Evolutionary conservation across 306 rosid genomes (phyloP), one percentile per base, ranked within the genome.

Genomic region (Ormosia emarginata): DNA sequence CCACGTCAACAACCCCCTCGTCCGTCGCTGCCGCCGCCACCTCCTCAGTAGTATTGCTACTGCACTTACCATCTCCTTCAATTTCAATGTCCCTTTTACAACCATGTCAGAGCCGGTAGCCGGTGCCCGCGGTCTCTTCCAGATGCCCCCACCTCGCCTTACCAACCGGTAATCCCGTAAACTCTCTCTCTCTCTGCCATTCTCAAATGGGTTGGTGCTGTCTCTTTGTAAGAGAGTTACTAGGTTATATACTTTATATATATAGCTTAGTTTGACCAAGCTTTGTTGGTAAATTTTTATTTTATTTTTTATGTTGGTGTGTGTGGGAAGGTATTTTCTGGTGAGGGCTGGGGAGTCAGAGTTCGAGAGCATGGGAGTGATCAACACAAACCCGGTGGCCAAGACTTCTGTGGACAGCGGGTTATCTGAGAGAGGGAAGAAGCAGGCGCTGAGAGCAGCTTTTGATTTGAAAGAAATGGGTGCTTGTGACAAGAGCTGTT

Each of bases 331-430:
- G 90, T 95, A 93, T 78, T 95, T 89, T 85, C 67, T 93, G 80
- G 95, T 95, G 83, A 90, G 99, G 84, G 94, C 99, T 0, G 97
- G 99, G 58, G 98, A 95, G 68, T 95, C 98, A 14, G 97, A 93
- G 72, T 93, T 83, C 10, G 98, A 95, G 80, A 93, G 92, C 82
- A 81, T 87, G 65, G 99, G 99, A 37, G 80, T 93, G 47, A 90
- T 95, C 8, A 93, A 95, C 79, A 95, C 98, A 0, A 95, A 95
- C 71, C 98, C 97, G 1, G 97, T 95, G 74, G 85, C 98, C 0
- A 95, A 95, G 81, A 95, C 98, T 7, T 95, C 98, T 0, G 81
- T 95, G 46, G 98, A 95, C 81, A 95, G 73, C 7, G 99, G 98
- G 3, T 83, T 95, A 71, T 93, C 97, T 6, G 90, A 89, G 71